These are phyloP conservation scores for Exserohilum turcica DNA, from an alignment of 2,329 filamentous ascomycete species.

Conservation along the genomic window DNA sequence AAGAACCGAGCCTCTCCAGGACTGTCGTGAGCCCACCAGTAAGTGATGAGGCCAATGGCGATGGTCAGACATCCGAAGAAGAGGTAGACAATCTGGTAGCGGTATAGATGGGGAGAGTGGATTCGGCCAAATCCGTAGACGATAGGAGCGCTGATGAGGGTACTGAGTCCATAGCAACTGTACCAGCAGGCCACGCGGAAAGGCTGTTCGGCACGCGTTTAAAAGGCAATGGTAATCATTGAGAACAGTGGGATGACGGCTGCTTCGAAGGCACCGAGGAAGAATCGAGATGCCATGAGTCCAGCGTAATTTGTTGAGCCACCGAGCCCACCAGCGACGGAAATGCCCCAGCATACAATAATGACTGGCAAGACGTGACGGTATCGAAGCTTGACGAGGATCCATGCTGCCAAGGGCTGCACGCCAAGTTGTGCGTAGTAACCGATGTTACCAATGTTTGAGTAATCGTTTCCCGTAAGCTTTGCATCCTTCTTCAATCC, in stretches of 20 bases:
- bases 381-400: slow-evolving; percentile 54
- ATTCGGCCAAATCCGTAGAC: slow-evolving; percentile 65
- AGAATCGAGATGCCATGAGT: slow-evolving; percentile 28
- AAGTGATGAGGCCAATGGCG: slow-evolving; percentile 47
- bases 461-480: slow-evolving; percentile 53
- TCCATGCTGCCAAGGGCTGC: slow-evolving; percentile 57
- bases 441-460: slow-evolving; percentile 55
- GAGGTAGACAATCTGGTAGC: slow-evolving; percentile 65
- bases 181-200: slow-evolving; percentile 62
- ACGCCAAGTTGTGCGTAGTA: slow-evolving; percentile 59
- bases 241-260: slow-evolving; percentile 33
- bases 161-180: slow-evolving; percentile 66
- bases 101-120: slow-evolving; percentile 60
- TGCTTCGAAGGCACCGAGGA: slow-evolving; percentile 35
- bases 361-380: slow-evolving; percentile 29
- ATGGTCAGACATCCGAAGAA: slow-evolving; percentile 51
- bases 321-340: slow-evolving; percentile 30
- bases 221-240: slow-evolving; percentile 34
- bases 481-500: slow-evolving; percentile 48
- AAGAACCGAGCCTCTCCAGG: slow-evolving; percentile 65
- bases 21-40: slow-evolving; percentile 58
- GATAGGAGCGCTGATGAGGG: slow-evolving; percentile 63
- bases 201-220: slow-evolving; percentile 29
- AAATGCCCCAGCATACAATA: slow-evolving; percentile 56
- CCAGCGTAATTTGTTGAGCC: slow-evolving; percentile 28